Percentiles rank a stretch among this genome's conserved stretches.
These are phyloP conservation scores for Apostasia shenzhenica DNA, from an alignment of 106 monocot species.

Conservation along the genomic window DNA sequence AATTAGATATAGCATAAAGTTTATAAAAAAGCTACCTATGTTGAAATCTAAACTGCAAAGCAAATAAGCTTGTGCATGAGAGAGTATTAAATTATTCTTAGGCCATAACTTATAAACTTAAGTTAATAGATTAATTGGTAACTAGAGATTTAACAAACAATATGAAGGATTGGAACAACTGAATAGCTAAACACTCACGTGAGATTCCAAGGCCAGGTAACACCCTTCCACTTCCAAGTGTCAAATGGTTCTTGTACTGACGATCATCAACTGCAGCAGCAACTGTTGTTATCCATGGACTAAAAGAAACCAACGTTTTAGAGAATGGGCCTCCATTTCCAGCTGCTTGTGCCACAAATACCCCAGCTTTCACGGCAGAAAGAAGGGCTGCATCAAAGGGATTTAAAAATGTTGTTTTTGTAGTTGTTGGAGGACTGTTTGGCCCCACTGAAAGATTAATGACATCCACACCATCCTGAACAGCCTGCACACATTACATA, in stretches of 20 bases:
- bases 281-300: slow-evolving; percentile 96
- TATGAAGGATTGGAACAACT: too few relatives aligned
- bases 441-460: slow-evolving; percentile 97
- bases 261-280: slow-evolving; percentile 99
- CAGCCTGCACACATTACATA: slow-evolving; percentile 60
- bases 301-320: slow-evolving; percentile 91
- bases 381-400: slow-evolving; percentile 96
- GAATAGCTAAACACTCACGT: slow-evolving; percentile 36
- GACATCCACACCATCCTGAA: slow-evolving; percentile 93
- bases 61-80: too few relatives aligned
- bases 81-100: too few relatives aligned
- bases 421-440: slow-evolving; percentile 84
- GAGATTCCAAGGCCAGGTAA: slow-evolving; percentile 84
- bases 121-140: too few relatives aligned
- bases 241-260: slow-evolving; percentile 84
- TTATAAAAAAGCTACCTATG: too few relatives aligned
- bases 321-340: slow-evolving; percentile 98
- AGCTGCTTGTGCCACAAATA: slow-evolving; percentile 96
- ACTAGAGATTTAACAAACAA: too few relatives aligned
- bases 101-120: too few relatives aligned
- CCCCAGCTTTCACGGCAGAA: slow-evolving; percentile 95
- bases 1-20: too few relatives aligned
- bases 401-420: slow-evolving; percentile 86
- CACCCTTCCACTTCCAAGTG: slow-evolving; percentile 69
- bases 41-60: too few relatives aligned